Base-by-base conservation (phyloP, 495 filamentous ascomycete species). In the Cladorrhinum samala region DNA sequence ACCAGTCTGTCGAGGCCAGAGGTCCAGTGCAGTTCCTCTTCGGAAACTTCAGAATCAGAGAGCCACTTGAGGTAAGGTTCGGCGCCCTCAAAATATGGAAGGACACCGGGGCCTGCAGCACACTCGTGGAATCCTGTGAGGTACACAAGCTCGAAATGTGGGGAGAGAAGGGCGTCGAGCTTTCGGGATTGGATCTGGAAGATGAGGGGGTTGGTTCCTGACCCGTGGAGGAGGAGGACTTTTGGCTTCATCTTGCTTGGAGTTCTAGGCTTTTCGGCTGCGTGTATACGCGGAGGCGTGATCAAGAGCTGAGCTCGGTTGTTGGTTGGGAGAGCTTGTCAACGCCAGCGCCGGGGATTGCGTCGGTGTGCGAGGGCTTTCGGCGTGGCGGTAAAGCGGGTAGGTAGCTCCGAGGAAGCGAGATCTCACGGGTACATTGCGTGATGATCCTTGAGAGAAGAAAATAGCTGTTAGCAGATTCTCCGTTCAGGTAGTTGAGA, bases 161-260 rank as follows among this genome's bases (percentile, higher is more conserved):
- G 38, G 11, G 25, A 6, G 13, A 67, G 62, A 6, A 56, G 42
- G 33, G 50, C 18, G 16, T 42, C 18, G 33, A 68, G 57, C 9
- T 48, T 50, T 37, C 62, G 60, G 36, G 62, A 47, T 38, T 68
- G 66, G 50, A 68, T 47, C 11, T 49, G 53, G 42, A 69, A 69
- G 47, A 69, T 69, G 8, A 25, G 21, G 6, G 57, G 44, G 37
- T 58, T 63, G 6, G 56, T 59, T 54, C 64, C 54, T 23, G 41
- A 52, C 53, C 63, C 63, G 57, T 65, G 60, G 38, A 65, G 57
- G 54, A 57, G 59, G 23, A 66, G 56, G 30, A 65, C 56, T 45
- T 53, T 63, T n/a, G 61, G 61, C 36, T 43, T 54, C 44, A 42
- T 45, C 23, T 9, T 36, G 43, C 18, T 30, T 13, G 16, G 24